Conservation (phyloP, 2,329 filamentous ascomycete genomes). For the Rugonectria rugulosa region DNA sequence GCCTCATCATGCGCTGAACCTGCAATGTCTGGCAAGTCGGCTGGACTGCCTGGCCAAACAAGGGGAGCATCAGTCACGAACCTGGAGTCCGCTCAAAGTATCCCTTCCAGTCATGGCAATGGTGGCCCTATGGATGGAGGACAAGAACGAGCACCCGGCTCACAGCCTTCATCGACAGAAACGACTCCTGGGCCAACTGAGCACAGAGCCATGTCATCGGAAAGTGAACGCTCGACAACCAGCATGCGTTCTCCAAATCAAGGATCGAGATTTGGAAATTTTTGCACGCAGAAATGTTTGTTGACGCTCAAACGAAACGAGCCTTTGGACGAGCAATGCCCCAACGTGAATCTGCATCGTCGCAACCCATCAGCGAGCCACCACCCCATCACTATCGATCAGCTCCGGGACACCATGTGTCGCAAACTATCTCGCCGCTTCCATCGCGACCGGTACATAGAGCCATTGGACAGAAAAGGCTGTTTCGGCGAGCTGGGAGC, state of each 20-base stretch:
- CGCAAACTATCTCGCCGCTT: conserved; percentile 16
- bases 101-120: too few species aligned
- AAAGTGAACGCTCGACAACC: not conserved
- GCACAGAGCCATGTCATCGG: not conserved
- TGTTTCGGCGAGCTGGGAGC: conserved; percentile 18
- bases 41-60: too few species aligned
- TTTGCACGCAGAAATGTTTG: conserved; percentile 34
- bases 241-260: conserved; percentile 11
- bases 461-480: conserved; percentile 11
- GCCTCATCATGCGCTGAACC: too few species aligned
- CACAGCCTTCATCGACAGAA: too few species aligned
- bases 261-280: conserved; percentile 16
- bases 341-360: conserved; percentile 30
- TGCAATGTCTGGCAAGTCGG: too few species aligned
- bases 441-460: conserved; percentile 25
- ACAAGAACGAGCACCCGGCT: too few species aligned
- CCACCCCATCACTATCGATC: conserved; percentile 22
- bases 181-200: not conserved
- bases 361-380: conserved; percentile 2
- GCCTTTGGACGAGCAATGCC: conserved; percentile 30
- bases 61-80: too few species aligned
- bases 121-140: too few species aligned
- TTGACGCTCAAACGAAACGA: conserved; percentile 29
- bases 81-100: too few species aligned
- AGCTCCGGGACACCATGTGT: conserved; percentile 16